Base-by-base conservation (phyloP, 2,329 filamentous ascomycete genomes). In the Monosporascus sp. region DNA sequence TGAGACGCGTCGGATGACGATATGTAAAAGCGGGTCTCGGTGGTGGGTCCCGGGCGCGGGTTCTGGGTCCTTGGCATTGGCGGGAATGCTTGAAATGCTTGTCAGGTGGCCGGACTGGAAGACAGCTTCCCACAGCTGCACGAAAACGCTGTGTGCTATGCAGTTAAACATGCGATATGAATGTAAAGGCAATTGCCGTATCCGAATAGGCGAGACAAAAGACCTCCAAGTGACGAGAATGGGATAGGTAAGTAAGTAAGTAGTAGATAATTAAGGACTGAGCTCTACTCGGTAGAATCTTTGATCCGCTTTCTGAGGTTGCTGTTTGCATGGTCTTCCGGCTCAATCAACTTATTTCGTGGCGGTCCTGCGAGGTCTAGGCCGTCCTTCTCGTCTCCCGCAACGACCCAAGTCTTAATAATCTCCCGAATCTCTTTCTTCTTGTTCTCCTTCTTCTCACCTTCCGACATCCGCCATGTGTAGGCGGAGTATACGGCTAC, bases 401-500 rank as follows among this genome's bases (percentile, higher is more conserved):
- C 78, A 45, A 87, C 71, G 1, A 88, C 79, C 89, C 89, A 92
- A 2, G 84, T 90, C 57, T 87, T 78, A 19, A 89, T 72, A 27
- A 93, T 79, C 64, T 89, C 75, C 69, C 84, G 89, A 19, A 81
- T 77, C 70, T 91, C 89, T 38, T 78, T 79, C 43, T 78, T 73
- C 53, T 75, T 78, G 53, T 75, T 77, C 58, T 88, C 84, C 58
- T 78, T 81, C 57, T 76, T 75, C 66, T 86, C 89, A 1, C 86
- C 86, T 60, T 91, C 80, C 1, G 79, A 77, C 62, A 92, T 77
- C 56, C 87, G 82, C 75, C 87, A 83, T 45, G 90, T 77, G 65
- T 91, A 94, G 5, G 85, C 87, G 7, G 80, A 80, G 65, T 93
- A 93, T 6, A 94, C 85, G 1, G 81, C 85, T 1, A 93, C 87